Evolutionary conservation across 768 basidiomycete genomes (phyloP), one percentile per base, ranked within the genome.

Genomic region (Tremella yokohamensis): DNA sequence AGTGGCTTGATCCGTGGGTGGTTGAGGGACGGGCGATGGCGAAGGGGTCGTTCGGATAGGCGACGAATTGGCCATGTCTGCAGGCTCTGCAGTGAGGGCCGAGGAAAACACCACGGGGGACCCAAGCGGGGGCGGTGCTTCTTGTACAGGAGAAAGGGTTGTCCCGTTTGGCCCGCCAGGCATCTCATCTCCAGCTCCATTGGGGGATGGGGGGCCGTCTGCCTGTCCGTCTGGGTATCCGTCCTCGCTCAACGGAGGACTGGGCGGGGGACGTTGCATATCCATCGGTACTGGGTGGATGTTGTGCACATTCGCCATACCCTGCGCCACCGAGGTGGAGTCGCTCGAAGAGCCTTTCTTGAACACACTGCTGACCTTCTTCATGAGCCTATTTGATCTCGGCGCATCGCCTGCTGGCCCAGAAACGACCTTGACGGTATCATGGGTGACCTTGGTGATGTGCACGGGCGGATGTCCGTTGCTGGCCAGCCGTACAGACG

Each of bases 171-270:
- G 29, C 4, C 4, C 29, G 29, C 29, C 11, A 11, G 29, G 11
- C 29, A 6, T 11, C 11, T 34, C 29, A 34, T 34, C 29, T 11
- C 6, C 29, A 34, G 29, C 11, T 11, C 29, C 29, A 34, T 34
- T 34, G 6, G 29, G 6, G 11, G 29, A 4, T 34, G 29, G 4
- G 11, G 29, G 29, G 4, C 29, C 29, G 11, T 34, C 29, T 34
- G 29, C 29, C 29, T 34, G 29, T 11, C 29, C 29, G 11, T 34
- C 29, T 34, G 29, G 29, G 54, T 25, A 7, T 66, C 42, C 71
- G 25, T 49, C 61, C 2, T 71, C 68, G 53, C 73, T 74, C n/a
- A 73, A 48, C 1, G 75, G 75, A 18, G 75, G 75, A 51, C 70
- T 73, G 15, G 73, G 73, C 29, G 75, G 75, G 15, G 73, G 56